Conservation (phyloP, 768 basidiomycete genomes). For the Kwoniella sp. region DNA sequence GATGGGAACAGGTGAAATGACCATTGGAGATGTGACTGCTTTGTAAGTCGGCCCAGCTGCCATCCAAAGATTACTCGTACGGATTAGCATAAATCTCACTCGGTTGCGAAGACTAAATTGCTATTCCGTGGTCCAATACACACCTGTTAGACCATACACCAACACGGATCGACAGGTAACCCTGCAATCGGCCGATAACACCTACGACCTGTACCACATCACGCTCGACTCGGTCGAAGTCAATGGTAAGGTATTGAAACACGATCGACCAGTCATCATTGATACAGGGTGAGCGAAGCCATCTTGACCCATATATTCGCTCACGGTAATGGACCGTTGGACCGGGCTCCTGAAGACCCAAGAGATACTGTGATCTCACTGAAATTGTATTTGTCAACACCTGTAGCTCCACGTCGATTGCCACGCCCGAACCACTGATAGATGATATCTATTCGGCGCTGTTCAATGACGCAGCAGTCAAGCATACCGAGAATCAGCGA, state of each 20-base stretch:
- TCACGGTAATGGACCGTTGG: too few relatives aligned
- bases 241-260: neutral
- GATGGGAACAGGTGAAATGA: constrained; percentile 6
- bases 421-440: constrained; percentile 9
- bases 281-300: constrained; percentile 16
- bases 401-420: constrained; percentile 1
- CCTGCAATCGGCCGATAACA: constrained; percentile 5
- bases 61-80: neutral
- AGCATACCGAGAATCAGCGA: neutral
- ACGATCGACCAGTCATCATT: constrained; percentile 11
- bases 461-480: neutral
- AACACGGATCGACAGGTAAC: constrained; percentile 14
- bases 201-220: constrained; percentile 11
- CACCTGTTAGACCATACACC: constrained; percentile 4
- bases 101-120: too few relatives aligned
- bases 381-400: too few relatives aligned
- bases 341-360: too few relatives aligned
- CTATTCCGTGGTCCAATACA: too few relatives aligned
- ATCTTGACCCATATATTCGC: too few relatives aligned
- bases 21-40: constrained; percentile 12
- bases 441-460: constrained; percentile 4
- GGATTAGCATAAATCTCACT: too few relatives aligned
- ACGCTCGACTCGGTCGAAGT: constrained; percentile 9
- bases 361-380: too few relatives aligned
- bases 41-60: neutral